Evolutionary conservation across 306 rosid genomes (phyloP).

Genomic region (Boehmeria nivea): DNA sequence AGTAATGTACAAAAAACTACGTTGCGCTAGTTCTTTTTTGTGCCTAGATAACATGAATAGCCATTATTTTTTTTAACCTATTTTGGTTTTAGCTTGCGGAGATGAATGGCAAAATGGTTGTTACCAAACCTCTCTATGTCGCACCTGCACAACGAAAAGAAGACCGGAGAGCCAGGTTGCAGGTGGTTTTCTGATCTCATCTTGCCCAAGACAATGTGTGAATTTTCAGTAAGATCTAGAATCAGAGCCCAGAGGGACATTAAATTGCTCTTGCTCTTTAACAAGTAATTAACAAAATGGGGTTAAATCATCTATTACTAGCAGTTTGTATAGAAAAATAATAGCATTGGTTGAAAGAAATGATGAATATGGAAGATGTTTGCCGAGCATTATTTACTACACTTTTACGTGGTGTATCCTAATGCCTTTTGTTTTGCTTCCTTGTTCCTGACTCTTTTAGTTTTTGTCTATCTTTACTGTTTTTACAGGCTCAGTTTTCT

Average conservation of each 20-base stretch:
- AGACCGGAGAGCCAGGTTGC: conserved; percentile 97
- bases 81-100: conserved; percentile 52
- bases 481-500: conserved; percentile 82
- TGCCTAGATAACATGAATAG: no score
- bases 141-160: conserved; percentile 96
- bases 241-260: not conserved
- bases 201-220: not conserved
- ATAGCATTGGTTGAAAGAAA: not conserved
- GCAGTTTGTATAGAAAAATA: not conserved
- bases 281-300: not conserved
- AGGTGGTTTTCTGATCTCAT: conserved; percentile 42
- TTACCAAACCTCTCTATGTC: conserved; percentile 91
- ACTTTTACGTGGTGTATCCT: not conserved
- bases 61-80: no score
- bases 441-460: conserved; percentile 5
- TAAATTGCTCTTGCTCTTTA: not conserved
- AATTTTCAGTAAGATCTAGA: no score
- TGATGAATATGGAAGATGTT: not conserved
- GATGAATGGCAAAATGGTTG: conserved; percentile 93
- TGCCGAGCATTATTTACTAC: not conserved
- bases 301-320: no score
- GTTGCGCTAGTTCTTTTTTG: no score
- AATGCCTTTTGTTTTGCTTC: no score
- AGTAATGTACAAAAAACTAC: not conserved
- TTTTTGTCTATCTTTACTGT: not conserved